Conservation (phyloP, 306 rosid species). For the Quercus ilex region DNA sequence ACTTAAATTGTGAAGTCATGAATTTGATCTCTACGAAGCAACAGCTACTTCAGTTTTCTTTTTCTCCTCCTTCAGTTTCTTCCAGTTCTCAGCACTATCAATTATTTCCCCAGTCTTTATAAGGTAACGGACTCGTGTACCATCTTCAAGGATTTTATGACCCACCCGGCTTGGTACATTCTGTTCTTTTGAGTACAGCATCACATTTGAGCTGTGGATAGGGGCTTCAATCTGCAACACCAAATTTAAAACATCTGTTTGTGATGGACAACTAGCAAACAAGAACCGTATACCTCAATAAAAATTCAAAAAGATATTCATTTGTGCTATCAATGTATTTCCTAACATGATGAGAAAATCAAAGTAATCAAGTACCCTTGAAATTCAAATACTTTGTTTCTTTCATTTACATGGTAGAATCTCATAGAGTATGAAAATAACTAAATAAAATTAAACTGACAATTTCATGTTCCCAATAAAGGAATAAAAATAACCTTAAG, state of each 20-base stretch:
- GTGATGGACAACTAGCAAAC: slow-evolving; percentile 4
- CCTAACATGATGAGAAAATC: neutral
- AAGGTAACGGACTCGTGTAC: slow-evolving; percentile 79
- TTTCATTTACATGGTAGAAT: neutral
- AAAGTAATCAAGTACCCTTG: neutral
- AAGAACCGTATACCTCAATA: neutral
- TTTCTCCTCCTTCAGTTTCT: slow-evolving; percentile 60
- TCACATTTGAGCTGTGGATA: slow-evolving; percentile 94
- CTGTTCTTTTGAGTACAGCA: slow-evolving; percentile 90
- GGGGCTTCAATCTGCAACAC: slow-evolving; percentile 74
- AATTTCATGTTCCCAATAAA: slow-evolving; percentile 5
- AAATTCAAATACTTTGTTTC: too few species aligned
- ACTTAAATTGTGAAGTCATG: slow-evolving; percentile 22
- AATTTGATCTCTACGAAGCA: slow-evolving; percentile 36
- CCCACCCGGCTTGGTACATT: slow-evolving; percentile 92
- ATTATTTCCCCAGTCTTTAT: slow-evolving; percentile 89
- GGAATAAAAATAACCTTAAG: slow-evolving; percentile 54
- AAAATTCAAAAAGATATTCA: neutral
- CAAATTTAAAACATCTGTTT: neutral
- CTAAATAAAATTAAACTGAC: neutral
- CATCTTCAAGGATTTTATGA: slow-evolving; percentile 78
- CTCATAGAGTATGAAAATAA: neutral
- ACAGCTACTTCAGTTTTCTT: slow-evolving; percentile 66
- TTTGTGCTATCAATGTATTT: neutral
- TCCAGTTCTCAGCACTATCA: slow-evolving; percentile 71